Evolutionary conservation across 2,329 filamentous ascomycete species (phyloP), one percentile per base, ranked within the genome.

Genomic region (Coleophoma eucalyptorum): DNA sequence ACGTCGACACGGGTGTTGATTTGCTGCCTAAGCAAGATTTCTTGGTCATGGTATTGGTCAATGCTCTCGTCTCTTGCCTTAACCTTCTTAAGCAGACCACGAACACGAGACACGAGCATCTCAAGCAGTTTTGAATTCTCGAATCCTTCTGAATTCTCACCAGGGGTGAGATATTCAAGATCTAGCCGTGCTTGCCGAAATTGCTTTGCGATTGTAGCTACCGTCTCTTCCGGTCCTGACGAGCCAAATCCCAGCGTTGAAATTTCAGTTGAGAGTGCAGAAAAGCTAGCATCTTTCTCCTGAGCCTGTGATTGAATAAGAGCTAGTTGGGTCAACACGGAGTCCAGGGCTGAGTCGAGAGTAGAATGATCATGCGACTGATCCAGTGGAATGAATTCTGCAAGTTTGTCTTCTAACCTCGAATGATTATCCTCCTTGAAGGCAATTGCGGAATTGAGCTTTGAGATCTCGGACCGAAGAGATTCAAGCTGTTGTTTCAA

Each of bases 141-240:
- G 44, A 66, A 67, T 2, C 80, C 80, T 46, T 75, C 75, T 0
- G 72, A 59, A n/a, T 77, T 68, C 61, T 85, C 81, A 5, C 81
- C 81, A 0, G 81, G 81, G 0, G 75, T 78, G 18, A 84, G 71
- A 58, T 84, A 84, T 62, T 85, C 82, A 2, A 85, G 74, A 57
- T 85, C 81, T 0, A 84, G 67, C 1, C 82, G 75, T 1, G 81
- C 81, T 2, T 75, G 65, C 18, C 81, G 77, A 66, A 86, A 79
- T 2, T 75, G 72, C 2, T 69, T 55, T 0, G 71, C 63, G 12
- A 86, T 71, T 0, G 74, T 70, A 1, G 68, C 54, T 7, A 84
- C 60, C 1, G 51, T 52, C n/a, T 55, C 53, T 37, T 64, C 61
- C 12, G 60, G 61, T 6, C 53, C 53, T 50, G 79, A 73, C n/a